phyloP scores from a whole-genome alignment of 345 rosid species.

The Eucalyptus albens region DNA sequence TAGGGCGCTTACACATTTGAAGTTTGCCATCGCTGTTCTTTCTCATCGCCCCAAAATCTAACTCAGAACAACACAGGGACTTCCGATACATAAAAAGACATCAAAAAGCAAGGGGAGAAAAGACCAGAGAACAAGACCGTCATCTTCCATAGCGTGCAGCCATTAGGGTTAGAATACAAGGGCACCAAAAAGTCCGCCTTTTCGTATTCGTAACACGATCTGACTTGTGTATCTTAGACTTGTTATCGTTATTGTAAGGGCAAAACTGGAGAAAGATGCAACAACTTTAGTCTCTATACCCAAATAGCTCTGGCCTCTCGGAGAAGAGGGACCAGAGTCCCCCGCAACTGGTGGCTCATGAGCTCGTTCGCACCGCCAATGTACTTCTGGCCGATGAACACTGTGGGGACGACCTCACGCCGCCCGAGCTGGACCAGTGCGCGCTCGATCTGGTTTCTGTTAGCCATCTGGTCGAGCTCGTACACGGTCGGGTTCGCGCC shows the following conservation, averaged over 20 bases:
- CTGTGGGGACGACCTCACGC: slow-evolving; percentile 52
- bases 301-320: slow-evolving; percentile 78
- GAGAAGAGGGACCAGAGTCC: slow-evolving; percentile 53
- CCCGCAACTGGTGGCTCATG: slow-evolving; percentile 58
- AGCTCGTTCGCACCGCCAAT: slow-evolving; percentile 71
- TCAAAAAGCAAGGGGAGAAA: not conserved
- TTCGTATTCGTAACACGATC: not conserved
- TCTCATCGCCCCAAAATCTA: not conserved
- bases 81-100: not conserved
- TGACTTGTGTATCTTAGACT: not conserved
- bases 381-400: slow-evolving; percentile 67
- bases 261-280: not conserved
- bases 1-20: too few relatives aligned
- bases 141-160: not conserved
- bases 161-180: not conserved
- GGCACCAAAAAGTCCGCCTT: not conserved
- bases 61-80: not conserved
- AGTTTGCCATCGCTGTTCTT: too few relatives aligned
- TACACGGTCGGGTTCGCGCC: slow-evolving; percentile 74
- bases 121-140: not conserved
- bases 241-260: not conserved
- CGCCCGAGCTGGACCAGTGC: slow-evolving; percentile 54
- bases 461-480: slow-evolving; percentile 56
- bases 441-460: slow-evolving; percentile 47
- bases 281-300: slow-evolving; percentile 18